Base-by-base conservation (phyloP, 345 rosid species). In the Crucihimalaya himalaica region DNA sequence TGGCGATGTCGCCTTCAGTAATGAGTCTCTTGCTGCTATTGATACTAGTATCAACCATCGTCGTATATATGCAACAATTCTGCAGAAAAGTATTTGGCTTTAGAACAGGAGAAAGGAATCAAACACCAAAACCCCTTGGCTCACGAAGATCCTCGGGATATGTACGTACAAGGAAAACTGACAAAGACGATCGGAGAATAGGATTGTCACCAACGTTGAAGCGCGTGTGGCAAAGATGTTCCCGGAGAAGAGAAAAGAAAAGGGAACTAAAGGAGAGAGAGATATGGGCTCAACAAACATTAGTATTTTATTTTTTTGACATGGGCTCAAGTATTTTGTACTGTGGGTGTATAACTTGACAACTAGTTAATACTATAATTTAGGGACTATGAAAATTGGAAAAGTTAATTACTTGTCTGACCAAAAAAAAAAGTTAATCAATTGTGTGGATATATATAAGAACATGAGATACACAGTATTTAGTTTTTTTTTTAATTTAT, bases 1-100 rank as follows among this genome's bases (percentile, higher is more conserved):
- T 74, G 70, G 88, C 85, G 61, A 81, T 77, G 73, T 89, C 89
- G 16, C 80, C 86, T 75, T 90, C 98, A 15, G 72, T 85, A 39
- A 90, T 78, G 21, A 69, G 53, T 66, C 68, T 75, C 82, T 74
- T 87, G 58, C 63, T 84, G 42, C 51, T 72, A 72, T 74, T 80
- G 83, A 78, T 81, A 15, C 69, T 7, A 40, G 62, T 80, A 54
- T 79, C 89, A 50, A 68, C 72, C 96, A 89, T 89, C 35, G 46
- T 69, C 48, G 32, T 19, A 8, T 11, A 40, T 39, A 11, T 1
- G 14, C n/a, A 28, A n/a, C 52, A 78, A 60, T 42, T 39, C 52
- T 78, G 50, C 12, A 23, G 64, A 45, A 35, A 39, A 27, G 37
- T 37, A 13, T 20, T 16, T n/a, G 21, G 51, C 55, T 54, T 56